Evolutionary conservation across 306 rosid species (phyloP), one percentile per base, ranked within the genome.

Genomic region (Hylodesmum podocarpum): DNA sequence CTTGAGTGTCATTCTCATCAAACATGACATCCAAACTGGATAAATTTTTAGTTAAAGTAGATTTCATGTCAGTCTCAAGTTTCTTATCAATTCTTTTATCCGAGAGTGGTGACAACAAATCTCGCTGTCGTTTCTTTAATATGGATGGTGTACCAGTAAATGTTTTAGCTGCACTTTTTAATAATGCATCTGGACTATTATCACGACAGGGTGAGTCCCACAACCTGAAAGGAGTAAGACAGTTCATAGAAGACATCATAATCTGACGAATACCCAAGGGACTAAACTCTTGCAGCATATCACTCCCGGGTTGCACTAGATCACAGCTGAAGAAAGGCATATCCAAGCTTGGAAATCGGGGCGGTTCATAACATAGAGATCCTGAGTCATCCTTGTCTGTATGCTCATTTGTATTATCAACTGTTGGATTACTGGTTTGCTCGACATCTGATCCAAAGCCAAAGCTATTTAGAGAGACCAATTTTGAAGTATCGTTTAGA

Each of bases 191-290:
- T 1, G 98, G 97, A 86, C 92, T 92, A 78, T 83, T 63, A 34
- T 84, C 88, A 8, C 71, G 89, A 78, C 91, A 78, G 55, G 98
- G 98, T 1, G 97, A 95, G 72, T 92, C 96, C 97, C 98, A 96
- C 79, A 91, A 74, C 88, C 89, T 92, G 77, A 87, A 89, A 72
- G 99, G 98, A 70, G 98, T 87, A 19, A 87, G 91, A 79, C 94
- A 88, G 86, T 91, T 92, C 91, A 87, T 84, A 72, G 98, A 92
- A 49, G 97, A 84, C 93, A 91, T 89, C 97, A 89, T 88, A 57
- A 92, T 87, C 85, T 87, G 97, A 66, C 99, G 98, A 53, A 96
- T 92, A 65, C 99, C 99, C 6, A 96, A 89, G 6, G 99, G 99
- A 84, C 99, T 96, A 72, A 89, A 96, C 47, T 96, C 99, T 88